Conservation (phyloP, 176 grass and related monocot genomes). For the Hsuehochloa calcarea region DNA sequence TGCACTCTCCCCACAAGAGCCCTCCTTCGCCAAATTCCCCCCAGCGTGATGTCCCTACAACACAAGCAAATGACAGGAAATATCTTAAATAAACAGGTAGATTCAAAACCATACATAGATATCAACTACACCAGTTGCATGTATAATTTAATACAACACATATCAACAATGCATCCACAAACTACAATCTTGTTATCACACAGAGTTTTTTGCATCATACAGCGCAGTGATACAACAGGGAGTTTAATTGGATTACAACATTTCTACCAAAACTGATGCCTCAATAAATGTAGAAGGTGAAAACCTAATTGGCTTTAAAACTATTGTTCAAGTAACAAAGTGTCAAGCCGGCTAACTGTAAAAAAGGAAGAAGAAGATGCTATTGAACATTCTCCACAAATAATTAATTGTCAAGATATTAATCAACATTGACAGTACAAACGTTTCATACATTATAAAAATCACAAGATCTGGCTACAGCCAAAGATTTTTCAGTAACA, state of each 20-base stretch:
- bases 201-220: conserved; percentile 12
- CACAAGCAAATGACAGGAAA: conserved; percentile 29
- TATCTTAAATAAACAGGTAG: conserved; percentile 13
- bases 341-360: neutral
- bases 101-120: conserved; percentile 24
- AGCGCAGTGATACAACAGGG: neutral
- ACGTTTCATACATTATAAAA: neutral
- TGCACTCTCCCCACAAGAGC: conserved; percentile 94
- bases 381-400: neutral
- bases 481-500: neutral
- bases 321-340: neutral
- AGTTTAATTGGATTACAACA: neutral
- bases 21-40: conserved; percentile 91
- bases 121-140: neutral
- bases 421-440: neutral
- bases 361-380: neutral
- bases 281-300: neutral
- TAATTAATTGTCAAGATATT: neutral
- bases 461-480: neutral
- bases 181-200: conserved; percentile 8
- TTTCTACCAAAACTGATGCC: conserved; percentile 15
- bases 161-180: neutral
- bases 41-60: conserved; percentile 79
- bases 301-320: neutral
- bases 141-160: neutral